phyloP scores from a whole-genome alignment of 2,329 filamentous ascomycete species.

The Ceratocystis destructans region DNA sequence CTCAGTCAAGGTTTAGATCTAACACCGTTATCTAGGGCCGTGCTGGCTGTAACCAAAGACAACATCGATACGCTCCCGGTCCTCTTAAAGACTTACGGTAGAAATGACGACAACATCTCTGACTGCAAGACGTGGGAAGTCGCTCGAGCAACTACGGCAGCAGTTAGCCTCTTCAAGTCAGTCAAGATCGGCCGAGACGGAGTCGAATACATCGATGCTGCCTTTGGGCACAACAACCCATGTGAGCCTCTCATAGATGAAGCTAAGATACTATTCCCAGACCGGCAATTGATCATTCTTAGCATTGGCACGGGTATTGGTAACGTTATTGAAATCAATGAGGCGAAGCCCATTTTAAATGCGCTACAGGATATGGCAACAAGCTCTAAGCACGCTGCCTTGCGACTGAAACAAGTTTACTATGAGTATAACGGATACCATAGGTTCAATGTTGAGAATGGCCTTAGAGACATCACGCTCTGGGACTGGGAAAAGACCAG shows the following conservation, averaged over 20 bases:
- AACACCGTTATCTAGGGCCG: neutral
- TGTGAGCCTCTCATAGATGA: conserved; percentile 24
- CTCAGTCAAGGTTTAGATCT: neutral
- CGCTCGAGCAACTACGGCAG: conserved; percentile 24
- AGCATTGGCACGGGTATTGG: conserved; percentile 25
- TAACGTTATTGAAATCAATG: conserved; percentile 20
- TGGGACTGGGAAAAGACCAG: conserved; percentile 23
- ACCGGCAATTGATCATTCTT: conserved; percentile 19
- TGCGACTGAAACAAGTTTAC: conserved; percentile 19
- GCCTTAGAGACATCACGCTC: conserved; percentile 23
- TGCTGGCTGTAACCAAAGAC: neutral
- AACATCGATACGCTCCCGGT: conserved; percentile 19
- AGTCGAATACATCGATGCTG: conserved; percentile 25
- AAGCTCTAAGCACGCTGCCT: neutral
- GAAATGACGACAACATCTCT: conserved; percentile 20
- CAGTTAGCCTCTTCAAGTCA: conserved; percentile 25
- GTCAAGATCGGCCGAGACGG: conserved; percentile 23
- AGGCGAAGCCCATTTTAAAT: conserved; percentile 4
- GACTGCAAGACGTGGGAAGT: conserved; percentile 25
- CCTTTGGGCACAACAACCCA: conserved; percentile 26
- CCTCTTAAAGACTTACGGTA: conserved; percentile 23
- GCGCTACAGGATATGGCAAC: neutral
- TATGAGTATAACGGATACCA: conserved; percentile 20
- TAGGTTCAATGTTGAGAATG: conserved; percentile 24
- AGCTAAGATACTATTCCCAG: conserved; percentile 22